Evolutionary conservation across 768 basidiomycete species (phyloP), one percentile per base, ranked within the genome.

Genomic region (Tricholoma bakamatsutake): DNA sequence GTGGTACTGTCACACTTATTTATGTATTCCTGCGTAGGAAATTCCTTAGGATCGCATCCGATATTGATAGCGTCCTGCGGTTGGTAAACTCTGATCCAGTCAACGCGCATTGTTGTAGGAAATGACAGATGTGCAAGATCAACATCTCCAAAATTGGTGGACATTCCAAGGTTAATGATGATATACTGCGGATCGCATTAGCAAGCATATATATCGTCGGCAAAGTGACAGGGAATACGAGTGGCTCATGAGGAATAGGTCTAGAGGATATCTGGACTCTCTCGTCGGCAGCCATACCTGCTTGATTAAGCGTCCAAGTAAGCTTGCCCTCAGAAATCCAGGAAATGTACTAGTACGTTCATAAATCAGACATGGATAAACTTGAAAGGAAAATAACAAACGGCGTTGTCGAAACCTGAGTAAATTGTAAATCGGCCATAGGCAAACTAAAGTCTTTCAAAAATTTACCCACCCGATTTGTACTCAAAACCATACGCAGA

Each of bases 41-140:
- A 88, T 43, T 82, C 79, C 45, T 71, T 64, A 11, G 94, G 94
- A 66, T 90, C 85, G 66, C 94, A 98, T 13, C 94, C 93, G 51
- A 92, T 77, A 66, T 93, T 95, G 55, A 82, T 76, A 30, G 77
- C 66, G 58, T 81, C 69, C 64, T 78, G 73, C 2, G 82, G 82
- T 66, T 97, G 95, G 69, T 97, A 98, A 7, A 98, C 90, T 21
- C 95, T 83, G 53, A 98, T 83, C 73, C 87, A 97, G 66, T 97
- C 92, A 40, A 96, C 75, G 48, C 73, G 76, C 90, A 97, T 85
- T 2, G 64, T 73, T 4, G 84, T 69, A 7, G 93, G 93, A 72
- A 91, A 93, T 15, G 71, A 73, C 18, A 96, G 73, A 56, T 87
- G 75, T 15, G 79, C 69, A 50, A 90, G 76, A 71, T 97, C 87